Evolutionary conservation across 2,329 filamentous ascomycete genomes (phyloP).

Genomic region (Scytalidium lignicola): DNA sequence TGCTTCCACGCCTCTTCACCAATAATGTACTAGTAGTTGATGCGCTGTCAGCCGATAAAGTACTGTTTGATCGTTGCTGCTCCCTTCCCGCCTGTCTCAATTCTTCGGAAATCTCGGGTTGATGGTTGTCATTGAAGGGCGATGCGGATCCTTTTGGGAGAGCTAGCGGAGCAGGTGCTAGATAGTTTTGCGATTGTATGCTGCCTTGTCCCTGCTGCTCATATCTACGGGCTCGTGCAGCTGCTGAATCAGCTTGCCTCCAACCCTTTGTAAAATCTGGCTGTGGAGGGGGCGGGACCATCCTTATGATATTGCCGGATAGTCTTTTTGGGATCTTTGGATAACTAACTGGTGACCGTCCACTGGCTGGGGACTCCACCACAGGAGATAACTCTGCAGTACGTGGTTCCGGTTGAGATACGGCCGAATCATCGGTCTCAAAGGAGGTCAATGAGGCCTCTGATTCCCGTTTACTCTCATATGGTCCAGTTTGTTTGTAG

Average conservation of each 20-base stretch:
- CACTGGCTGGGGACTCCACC: conserved; percentile 22
- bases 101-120: neutral
- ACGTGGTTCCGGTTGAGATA: conserved; percentile 7
- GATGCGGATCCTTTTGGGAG: neutral
- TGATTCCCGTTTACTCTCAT: conserved; percentile 13
- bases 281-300: conserved; percentile 17
- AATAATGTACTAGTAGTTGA: neutral
- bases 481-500: conserved; percentile 18
- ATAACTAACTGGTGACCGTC: conserved; percentile 22
- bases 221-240: conserved; percentile 9
- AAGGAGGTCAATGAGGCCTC: conserved; percentile 14
- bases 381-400: conserved; percentile 24
- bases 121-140: neutral
- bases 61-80: neutral
- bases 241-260: conserved; percentile 20
- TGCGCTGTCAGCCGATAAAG: neutral
- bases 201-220: neutral
- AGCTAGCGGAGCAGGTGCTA: neutral
- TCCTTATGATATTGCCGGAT: conserved; percentile 1
- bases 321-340: conserved; percentile 17
- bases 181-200: neutral
- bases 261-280: conserved; percentile 18
- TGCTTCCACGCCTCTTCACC: conserved; percentile 30
- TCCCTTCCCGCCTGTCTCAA: neutral
- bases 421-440: conserved; percentile 6